Percentiles rank a stretch among this genome's conserved stretches.
phyloP scores from a whole-genome alignment of 2,329 filamentous ascomycete species.

The Beauveria caledonica region DNA sequence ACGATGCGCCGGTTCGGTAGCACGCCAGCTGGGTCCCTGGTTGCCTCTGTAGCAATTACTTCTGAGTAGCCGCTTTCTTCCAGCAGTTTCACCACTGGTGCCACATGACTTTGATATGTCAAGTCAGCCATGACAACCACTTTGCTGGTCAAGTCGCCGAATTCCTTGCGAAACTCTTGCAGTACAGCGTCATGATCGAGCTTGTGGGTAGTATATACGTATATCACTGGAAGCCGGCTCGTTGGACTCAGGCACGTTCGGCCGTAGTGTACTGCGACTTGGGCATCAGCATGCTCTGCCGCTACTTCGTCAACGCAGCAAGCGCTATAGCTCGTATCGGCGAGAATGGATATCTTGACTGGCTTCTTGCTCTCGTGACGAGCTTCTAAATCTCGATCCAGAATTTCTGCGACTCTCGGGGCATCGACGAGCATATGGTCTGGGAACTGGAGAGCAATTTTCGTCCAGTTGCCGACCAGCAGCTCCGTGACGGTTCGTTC shows the following conservation, averaged over 20 bases:
- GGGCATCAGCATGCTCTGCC: slow-evolving; percentile 83
- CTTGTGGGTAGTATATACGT: slow-evolving; percentile 73
- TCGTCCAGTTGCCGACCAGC: slow-evolving; percentile 57
- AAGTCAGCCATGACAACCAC: slow-evolving; percentile 84
- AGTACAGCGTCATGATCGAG: slow-evolving; percentile 54
- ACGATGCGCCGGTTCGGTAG: slow-evolving; percentile 74
- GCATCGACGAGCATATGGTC: slow-evolving; percentile 87
- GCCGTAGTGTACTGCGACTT: slow-evolving; percentile 91
- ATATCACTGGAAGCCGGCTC: slow-evolving; percentile 75
- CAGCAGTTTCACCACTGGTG: slow-evolving; percentile 46
- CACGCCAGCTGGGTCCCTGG: slow-evolving; percentile 68
- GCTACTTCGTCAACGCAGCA: slow-evolving; percentile 97
- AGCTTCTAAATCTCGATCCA: slow-evolving; percentile 20
- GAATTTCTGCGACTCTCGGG: slow-evolving; percentile 63
- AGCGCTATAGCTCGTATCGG: slow-evolving; percentile 91
- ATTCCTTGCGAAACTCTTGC: slow-evolving; percentile 58
- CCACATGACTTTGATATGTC: slow-evolving; percentile 71
- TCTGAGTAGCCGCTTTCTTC: slow-evolving; percentile 57
- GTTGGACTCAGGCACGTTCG: slow-evolving; percentile 88
- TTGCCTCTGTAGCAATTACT: slow-evolving; percentile 60
- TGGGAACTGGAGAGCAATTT: slow-evolving; percentile 89
- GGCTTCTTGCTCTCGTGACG: slow-evolving; percentile 14
- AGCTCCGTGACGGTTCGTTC: slow-evolving; percentile 71
- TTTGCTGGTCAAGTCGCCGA: slow-evolving; percentile 53
- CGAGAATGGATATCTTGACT: slow-evolving; percentile 69